Evolutionary conservation across 306 rosid species (phyloP).

Genomic region (Leucaena leucocephala): DNA sequence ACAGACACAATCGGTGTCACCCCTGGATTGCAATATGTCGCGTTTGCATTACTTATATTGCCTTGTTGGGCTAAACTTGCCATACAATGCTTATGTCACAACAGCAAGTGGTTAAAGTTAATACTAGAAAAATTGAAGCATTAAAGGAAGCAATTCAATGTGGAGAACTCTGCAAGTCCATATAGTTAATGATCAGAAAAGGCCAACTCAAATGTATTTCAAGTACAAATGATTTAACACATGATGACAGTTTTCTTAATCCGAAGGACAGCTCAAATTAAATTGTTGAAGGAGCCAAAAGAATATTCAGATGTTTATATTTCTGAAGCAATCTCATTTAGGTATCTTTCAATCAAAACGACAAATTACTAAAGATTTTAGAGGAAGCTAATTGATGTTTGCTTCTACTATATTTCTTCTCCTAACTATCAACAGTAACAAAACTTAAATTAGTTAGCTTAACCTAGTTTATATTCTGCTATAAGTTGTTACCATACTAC

Average conservation of each 20-base stretch:
- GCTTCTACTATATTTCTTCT: background rate
- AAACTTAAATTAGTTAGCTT: constrained; percentile 3
- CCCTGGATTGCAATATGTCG: background rate
- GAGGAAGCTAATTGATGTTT: constrained; percentile 12
- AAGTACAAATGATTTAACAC: background rate
- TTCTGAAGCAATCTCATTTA: background rate
- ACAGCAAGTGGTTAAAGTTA: background rate
- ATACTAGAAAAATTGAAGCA: background rate
- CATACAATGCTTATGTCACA: background rate
- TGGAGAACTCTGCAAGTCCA: constrained; percentile 6
- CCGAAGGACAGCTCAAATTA: background rate
- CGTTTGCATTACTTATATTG: background rate
- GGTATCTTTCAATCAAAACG: background rate
- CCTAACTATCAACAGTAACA: background rate
- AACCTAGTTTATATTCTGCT: constrained; percentile 2
- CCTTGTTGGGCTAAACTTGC: constrained; percentile 3
- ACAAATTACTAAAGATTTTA: constrained; percentile 17
- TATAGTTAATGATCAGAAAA: constrained; percentile 14
- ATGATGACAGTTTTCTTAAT: constrained; percentile 2
- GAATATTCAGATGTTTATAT: constrained; percentile 17
- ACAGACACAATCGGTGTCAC: too few species aligned
- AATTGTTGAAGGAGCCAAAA: background rate
- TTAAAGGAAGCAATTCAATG: background rate
- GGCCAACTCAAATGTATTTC: constrained; percentile 8
- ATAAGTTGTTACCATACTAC: background rate